phyloP scores from a whole-genome alignment of 495 filamentous ascomycete species.

The Massariosphaeria phaeospora region DNA sequence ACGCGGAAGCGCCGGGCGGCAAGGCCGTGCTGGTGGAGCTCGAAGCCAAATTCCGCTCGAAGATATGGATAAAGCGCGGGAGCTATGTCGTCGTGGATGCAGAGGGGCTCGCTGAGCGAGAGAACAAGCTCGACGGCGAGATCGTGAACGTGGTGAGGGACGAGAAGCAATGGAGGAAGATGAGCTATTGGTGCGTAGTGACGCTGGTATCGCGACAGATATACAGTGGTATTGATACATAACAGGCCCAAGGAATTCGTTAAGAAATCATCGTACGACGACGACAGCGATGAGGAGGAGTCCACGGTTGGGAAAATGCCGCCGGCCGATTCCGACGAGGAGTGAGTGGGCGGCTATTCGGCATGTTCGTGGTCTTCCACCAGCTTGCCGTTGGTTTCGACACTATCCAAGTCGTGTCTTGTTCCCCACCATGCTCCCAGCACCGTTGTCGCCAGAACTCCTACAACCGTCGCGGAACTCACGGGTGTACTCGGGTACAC shows the following conservation, averaged over 20 bases:
- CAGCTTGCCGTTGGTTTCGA: slow-evolving; percentile 2
- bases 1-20: slow-evolving; percentile 57
- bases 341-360: slow-evolving; percentile 38
- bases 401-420: slow-evolving; percentile 41
- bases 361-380: slow-evolving; percentile 16
- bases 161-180: slow-evolving; percentile 87
- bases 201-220: neutral
- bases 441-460: slow-evolving; percentile 57
- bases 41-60: slow-evolving; percentile 73
- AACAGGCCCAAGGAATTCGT: slow-evolving; percentile 75
- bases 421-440: slow-evolving; percentile 59
- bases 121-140: slow-evolving; percentile 78
- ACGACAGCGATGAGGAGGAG: slow-evolving; percentile 65
- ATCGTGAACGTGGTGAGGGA: slow-evolving; percentile 90
- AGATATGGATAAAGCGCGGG: slow-evolving; percentile 83
- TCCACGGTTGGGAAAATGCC: slow-evolving; percentile 80
- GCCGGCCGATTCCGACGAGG: slow-evolving; percentile 61
- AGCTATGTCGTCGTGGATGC: slow-evolving; percentile 83
- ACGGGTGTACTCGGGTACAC: slow-evolving; percentile 80
- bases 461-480: slow-evolving; percentile 76
- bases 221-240: slow-evolving; percentile 30
- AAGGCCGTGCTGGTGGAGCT: slow-evolving; percentile 70
- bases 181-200: slow-evolving; percentile 71
- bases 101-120: slow-evolving; percentile 57
- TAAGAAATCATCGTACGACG: slow-evolving; percentile 53